Conservation (phyloP, 768 basidiomycete species). For the Termitomyces sp. region DNA sequence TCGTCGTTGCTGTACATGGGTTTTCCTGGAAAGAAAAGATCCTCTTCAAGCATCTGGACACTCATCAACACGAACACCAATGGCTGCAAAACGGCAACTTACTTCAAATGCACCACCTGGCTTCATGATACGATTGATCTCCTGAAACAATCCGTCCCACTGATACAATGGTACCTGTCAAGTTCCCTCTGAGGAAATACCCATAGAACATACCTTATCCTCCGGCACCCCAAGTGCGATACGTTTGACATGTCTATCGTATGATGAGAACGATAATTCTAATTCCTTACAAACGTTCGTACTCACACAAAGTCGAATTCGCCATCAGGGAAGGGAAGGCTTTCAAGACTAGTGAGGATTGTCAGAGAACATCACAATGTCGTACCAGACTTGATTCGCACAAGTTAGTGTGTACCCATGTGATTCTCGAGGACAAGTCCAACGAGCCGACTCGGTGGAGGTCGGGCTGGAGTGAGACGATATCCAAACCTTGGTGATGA, state of each 20-base stretch:
- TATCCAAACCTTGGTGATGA: slow-evolving; percentile 50
- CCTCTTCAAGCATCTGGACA: slow-evolving; percentile 66
- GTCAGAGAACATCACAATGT: not conserved
- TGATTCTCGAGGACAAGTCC: slow-evolving; percentile 57
- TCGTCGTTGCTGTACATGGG: slow-evolving; percentile 32
- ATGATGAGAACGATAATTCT: slow-evolving; percentile 3
- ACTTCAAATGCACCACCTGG: slow-evolving; percentile 73
- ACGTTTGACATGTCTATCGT: slow-evolving; percentile 59
- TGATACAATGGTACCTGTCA: slow-evolving; percentile 18
- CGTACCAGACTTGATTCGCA: slow-evolving; percentile 28
- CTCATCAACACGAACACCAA: not conserved
- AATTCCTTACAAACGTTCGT: not conserved
- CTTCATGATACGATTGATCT: slow-evolving; percentile 69
- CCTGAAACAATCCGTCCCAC: slow-evolving; percentile 72
- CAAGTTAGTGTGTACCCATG: slow-evolving; percentile 76
- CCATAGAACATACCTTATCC: slow-evolving; percentile 49
- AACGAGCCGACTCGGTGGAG: slow-evolving; percentile 54
- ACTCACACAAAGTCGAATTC: slow-evolving; percentile 79
- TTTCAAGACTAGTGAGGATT: slow-evolving; percentile 47
- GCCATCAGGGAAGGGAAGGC: slow-evolving; percentile 64
- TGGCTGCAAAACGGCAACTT: slow-evolving; percentile 9
- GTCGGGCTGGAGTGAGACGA: slow-evolving; percentile 72
- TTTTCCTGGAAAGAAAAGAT: slow-evolving; percentile 68
- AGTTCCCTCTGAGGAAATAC: not conserved
- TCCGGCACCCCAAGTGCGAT: slow-evolving; percentile 76